Evolutionary conservation across 768 basidiomycete genomes (phyloP), one percentile per base, ranked within the genome.

Genomic region (Pleurotus citrinopileatus): DNA sequence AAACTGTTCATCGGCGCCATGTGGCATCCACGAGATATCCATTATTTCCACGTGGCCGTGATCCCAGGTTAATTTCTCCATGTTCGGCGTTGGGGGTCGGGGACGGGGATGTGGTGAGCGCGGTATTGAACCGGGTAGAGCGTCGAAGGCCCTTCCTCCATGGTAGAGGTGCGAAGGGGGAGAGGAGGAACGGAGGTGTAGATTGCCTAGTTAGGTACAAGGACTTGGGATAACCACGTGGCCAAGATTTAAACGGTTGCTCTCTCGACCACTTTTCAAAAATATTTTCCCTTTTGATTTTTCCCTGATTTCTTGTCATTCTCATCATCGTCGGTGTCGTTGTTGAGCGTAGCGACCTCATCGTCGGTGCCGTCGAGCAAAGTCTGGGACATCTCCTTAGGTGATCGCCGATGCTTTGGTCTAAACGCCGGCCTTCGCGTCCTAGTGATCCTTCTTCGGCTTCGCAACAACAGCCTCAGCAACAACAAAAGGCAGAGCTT

Each of bases 401-500:
- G 26, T 28, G 23, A 26, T 25, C 50, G 53, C 54, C 50, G 34
- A 65, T 66, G 61, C 57, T 56, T 47, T 60, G 59, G 61, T 59
- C 58, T 48, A 63, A 61, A 37, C 59, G 48, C 42, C 61, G 48
- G 25, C 55, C 56, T 54, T 62, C 61, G 46, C 59, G 47, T 47
- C 57, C 60, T 47, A 57, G 63, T 51, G 48, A 47, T 47, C 27
- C 45, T 47, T 47, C 45, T 47, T 47, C 34, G 48, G 48, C 34
- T 23, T 37, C 48, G 53, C 25, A 48, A 34, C 56, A 56, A 44
- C 57, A 28, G 22, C 36, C 54, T 52, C 32, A 48, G n/a, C 28
- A 51, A 50, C 32, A 40, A 51, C 57, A 59, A 59, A 56, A 53
- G 22, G 54, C 58, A 59, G 42, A 52, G 42, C 9, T 44, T 38